Evolutionary conservation across 2,329 filamentous ascomycete species (phyloP).

Genomic region (Pestalotiopsis sp.): DNA sequence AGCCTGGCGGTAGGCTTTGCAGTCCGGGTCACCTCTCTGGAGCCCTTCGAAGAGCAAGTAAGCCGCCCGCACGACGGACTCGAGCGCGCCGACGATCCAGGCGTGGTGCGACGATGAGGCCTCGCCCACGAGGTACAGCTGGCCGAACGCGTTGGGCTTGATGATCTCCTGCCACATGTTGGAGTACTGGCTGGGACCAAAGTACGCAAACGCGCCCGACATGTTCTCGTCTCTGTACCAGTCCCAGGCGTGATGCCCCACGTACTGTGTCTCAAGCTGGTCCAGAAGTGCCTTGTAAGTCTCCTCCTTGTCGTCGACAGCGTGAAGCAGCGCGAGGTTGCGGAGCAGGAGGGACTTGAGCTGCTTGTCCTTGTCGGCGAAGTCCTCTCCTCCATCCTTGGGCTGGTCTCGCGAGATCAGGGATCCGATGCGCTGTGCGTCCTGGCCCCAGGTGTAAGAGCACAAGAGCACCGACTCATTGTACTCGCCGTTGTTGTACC

Average conservation of each 20-base stretch:
- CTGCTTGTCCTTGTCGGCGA: conserved; percentile 21
- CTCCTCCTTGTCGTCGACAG: neutral
- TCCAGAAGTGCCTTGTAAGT: conserved; percentile 5
- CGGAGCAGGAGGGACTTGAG: conserved; percentile 30
- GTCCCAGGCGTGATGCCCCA: conserved; percentile 30
- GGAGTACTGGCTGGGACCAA: conserved; percentile 36
- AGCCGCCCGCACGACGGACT: conserved; percentile 24
- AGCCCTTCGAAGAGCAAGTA: conserved; percentile 4
- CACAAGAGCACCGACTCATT: conserved; percentile 35
- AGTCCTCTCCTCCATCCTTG: neutral
- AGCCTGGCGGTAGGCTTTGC: neutral
- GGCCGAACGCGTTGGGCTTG: conserved; percentile 22
- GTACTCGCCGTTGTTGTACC: neutral
- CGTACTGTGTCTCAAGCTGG: conserved; percentile 16
- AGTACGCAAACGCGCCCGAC: conserved; percentile 36
- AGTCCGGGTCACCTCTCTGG: neutral
- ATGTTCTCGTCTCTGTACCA: conserved; percentile 34
- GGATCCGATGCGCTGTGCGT: conserved; percentile 35
- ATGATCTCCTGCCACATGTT: conserved; percentile 29
- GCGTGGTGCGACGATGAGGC: conserved; percentile 33
- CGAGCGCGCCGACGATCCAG: conserved; percentile 35
- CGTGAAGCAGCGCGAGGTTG: conserved; percentile 32
- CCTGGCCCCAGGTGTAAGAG: conserved; percentile 40
- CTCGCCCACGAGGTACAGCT: conserved; percentile 33
- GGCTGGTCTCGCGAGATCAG: conserved; percentile 22